Evolutionary conservation across 2,329 filamentous ascomycete genomes (phyloP).

Genomic region (Fusarium verticillioides): DNA sequence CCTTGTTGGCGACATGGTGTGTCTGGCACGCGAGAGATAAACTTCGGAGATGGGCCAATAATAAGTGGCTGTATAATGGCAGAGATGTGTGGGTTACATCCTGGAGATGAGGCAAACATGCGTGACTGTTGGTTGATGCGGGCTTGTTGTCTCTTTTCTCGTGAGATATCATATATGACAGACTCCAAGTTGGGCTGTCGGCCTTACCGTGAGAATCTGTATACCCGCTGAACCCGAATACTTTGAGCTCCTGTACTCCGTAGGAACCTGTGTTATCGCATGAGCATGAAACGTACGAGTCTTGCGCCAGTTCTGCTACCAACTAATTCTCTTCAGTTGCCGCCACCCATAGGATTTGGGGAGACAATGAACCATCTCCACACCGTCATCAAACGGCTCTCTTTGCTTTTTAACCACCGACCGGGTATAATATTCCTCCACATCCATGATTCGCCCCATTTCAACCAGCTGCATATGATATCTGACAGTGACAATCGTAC

Average conservation of each 20-base stretch:
- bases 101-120: too few species aligned
- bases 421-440: rapidly evolving
- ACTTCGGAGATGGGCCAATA: too few species aligned
- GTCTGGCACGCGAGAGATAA: neutral
- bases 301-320: too few species aligned
- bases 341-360: neutral
- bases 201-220: neutral
- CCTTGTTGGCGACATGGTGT: neutral
- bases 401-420: neutral
- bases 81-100: too few species aligned
- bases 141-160: neutral
- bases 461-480: neutral
- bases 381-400: rapidly evolving
- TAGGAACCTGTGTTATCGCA: neutral
- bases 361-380: neutral
- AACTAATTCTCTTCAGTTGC: too few species aligned
- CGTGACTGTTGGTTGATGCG: neutral
- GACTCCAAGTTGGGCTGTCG: too few species aligned
- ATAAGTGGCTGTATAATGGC: too few species aligned
- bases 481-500: neutral
- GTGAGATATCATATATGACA: neutral
- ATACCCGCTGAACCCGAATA: neutral
- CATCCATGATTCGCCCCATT: neutral
- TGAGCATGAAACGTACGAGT: rapidly evolving
- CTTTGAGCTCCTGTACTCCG: too few species aligned